phyloP scores from a whole-genome alignment of 225 moss, liverwort and hornwort genomes.

The Lunularia cruciata region DNA sequence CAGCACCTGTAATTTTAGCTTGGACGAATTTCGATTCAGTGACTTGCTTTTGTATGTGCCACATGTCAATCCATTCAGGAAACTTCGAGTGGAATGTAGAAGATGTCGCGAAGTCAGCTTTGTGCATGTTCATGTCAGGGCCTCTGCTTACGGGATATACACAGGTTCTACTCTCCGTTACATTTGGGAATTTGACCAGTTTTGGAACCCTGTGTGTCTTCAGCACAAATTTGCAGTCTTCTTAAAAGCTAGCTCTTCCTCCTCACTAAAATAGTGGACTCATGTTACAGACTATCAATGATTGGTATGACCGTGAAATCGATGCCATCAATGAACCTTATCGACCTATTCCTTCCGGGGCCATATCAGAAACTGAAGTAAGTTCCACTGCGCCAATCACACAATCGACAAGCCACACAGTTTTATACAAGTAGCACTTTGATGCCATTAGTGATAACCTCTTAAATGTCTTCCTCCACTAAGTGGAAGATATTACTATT shows the following conservation, averaged over 20 bases:
- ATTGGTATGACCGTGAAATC: slow-evolving; percentile 94
- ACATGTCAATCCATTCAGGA: slow-evolving; percentile 38
- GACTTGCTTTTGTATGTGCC: not conserved
- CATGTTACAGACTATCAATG: slow-evolving; percentile 79
- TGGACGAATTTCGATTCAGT: no score
- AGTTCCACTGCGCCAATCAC: slow-evolving; percentile 27
- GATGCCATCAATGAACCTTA: slow-evolving; percentile 99
- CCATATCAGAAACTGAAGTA: slow-evolving; percentile 79
- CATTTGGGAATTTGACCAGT: not conserved
- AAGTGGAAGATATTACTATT: no score
- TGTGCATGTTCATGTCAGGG: slow-evolving; percentile 95
- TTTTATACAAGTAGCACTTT: no score
- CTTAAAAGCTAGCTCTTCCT: not conserved
- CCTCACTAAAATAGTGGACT: not conserved
- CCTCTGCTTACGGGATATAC: slow-evolving; percentile 96
- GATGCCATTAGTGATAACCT: no score
- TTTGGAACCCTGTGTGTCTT: no score
- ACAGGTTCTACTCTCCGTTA: slow-evolving; percentile 49
- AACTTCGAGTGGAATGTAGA: slow-evolving; percentile 84
- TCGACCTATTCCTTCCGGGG: slow-evolving; percentile 95
- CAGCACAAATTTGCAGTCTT: no score
- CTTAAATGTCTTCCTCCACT: no score
- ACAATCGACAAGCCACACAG: no score
- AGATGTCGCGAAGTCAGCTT: slow-evolving; percentile 80
- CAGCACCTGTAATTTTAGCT: no score